Base-by-base conservation (phyloP, 2,329 filamentous ascomycete species). In the Neopestalotiopsis rosae region DNA sequence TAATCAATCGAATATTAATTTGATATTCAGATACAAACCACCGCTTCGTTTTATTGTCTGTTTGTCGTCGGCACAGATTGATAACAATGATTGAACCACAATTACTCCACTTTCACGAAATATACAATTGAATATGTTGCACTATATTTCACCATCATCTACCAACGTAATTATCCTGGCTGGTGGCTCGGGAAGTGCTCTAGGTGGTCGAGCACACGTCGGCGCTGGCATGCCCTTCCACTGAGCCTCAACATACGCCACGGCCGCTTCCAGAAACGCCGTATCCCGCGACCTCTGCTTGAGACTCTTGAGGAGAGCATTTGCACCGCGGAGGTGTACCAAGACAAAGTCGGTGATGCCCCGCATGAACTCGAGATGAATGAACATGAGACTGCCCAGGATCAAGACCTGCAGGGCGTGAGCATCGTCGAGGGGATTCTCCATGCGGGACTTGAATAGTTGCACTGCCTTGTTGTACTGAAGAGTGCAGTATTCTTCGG, bases 331-430 rank as follows among this genome's bases (percentile, higher is more conserved):
- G 5, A 62, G 59, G 9, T 62, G 59, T 14, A 62, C 30, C 9
- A n/a, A 38, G 9, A 62, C 59, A 14, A 40, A 34, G 14, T 62
- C 59, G 2, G n/a, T 30, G 10, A 20, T 10, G 10, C 59, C 59
- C 7, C 59, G 59, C 59, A 62, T 62, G 9, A 62, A 65, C 9
- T 65, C 62, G 62, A 65, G n/a, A 32, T 65, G 62, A 13, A 65
- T 65, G 6, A 65, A 65, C 40, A 65, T 24, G 40, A 65, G 38
- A 10, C 34, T 65, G 0, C 62, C 62, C 0, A 65, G 12, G 1
- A 62, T 62, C 59, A 62, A 38, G 1, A 62, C 17, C 14, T 62
- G n/a, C n/a, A 62, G 10, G 4, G 34, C 17, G 10, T 62, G n/a
- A 4, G 59, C n/a, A 12, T 34, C 30, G 6, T 42, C 30, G 20